Percentiles rank a stretch among this genome's conserved stretches.
Evolutionary conservation across 768 basidiomycete species (phyloP).

Genomic region (Antrodiella citrinella): DNA sequence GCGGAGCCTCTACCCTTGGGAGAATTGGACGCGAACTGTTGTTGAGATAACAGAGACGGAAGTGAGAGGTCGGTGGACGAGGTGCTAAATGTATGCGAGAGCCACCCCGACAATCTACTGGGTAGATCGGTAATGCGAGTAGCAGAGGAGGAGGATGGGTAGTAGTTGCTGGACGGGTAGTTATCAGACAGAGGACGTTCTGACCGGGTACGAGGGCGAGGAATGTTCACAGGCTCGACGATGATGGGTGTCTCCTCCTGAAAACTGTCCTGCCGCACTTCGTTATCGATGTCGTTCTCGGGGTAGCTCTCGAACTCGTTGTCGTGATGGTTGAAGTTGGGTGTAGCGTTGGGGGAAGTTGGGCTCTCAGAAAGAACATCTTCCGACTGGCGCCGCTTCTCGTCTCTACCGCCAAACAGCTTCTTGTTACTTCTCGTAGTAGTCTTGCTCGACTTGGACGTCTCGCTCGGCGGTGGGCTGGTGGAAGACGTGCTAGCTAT

Average conservation of each 20-base stretch:
- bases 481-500: slow-evolving; percentile 35
- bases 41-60: slow-evolving; percentile 47
- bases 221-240: slow-evolving; percentile 50
- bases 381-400: slow-evolving; percentile 17
- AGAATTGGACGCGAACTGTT: slow-evolving; percentile 28
- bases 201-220: slow-evolving; percentile 46
- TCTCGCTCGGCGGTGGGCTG: slow-evolving; percentile 24
- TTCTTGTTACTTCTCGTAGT: slow-evolving; percentile 10
- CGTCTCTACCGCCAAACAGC: slow-evolving; percentile 14
- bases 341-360: not conserved
- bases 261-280: slow-evolving; percentile 11
- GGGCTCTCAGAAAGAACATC: slow-evolving; percentile 9
- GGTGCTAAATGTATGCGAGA: slow-evolving; percentile 67
- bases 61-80: slow-evolving; percentile 69
- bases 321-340: slow-evolving; percentile 5
- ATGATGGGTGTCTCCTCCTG: slow-evolving; percentile 55
- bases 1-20: slow-evolving; percentile 40
- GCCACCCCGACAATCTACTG: slow-evolving; percentile 72
- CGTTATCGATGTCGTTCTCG: slow-evolving; percentile 25
- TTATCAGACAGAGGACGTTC: slow-evolving; percentile 45
- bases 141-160: slow-evolving; percentile 36
- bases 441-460: slow-evolving; percentile 11
- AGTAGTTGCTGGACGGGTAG: slow-evolving; percentile 37
- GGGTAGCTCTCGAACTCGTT: slow-evolving; percentile 19
- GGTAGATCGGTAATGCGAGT: slow-evolving; percentile 61